Conservation (phyloP, 257 asterid genomes). For the Nicotiana knightiana region DNA sequence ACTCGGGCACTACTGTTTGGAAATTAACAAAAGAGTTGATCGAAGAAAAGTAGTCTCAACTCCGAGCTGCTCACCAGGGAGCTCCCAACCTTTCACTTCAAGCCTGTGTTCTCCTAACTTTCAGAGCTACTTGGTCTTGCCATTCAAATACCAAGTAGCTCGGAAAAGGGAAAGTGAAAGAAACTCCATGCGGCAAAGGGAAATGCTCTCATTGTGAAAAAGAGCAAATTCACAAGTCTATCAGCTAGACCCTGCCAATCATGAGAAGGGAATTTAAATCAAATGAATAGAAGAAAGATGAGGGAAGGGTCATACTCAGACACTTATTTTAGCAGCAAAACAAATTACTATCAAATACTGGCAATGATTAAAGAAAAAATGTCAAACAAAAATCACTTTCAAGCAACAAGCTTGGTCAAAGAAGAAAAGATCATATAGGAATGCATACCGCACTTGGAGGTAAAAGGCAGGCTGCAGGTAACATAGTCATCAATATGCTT, state of each 20-base stretch:
- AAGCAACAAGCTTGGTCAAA: neutral
- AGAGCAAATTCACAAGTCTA: neutral
- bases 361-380: neutral
- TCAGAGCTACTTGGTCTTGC: neutral
- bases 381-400: neutral
- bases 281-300: neutral
- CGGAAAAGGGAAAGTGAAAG: neutral
- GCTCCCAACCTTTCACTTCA: neutral
- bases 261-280: neutral
- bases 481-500: neutral
- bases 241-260: slow-evolving; percentile 3
- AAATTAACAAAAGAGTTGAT: neutral
- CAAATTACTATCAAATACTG: too few relatives aligned
- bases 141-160: neutral
- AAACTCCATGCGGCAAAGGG: neutral
- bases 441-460: neutral
- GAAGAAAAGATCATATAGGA: neutral
- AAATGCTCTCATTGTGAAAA: neutral
- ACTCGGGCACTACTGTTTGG: neutral
- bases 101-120: neutral
- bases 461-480: neutral
- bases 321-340: neutral
- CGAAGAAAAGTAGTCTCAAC: neutral
- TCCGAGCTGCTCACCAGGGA: neutral
- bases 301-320: neutral